Conservation (phyloP, 208 protist genomes). For the Leishmania aethiopica region DNA sequence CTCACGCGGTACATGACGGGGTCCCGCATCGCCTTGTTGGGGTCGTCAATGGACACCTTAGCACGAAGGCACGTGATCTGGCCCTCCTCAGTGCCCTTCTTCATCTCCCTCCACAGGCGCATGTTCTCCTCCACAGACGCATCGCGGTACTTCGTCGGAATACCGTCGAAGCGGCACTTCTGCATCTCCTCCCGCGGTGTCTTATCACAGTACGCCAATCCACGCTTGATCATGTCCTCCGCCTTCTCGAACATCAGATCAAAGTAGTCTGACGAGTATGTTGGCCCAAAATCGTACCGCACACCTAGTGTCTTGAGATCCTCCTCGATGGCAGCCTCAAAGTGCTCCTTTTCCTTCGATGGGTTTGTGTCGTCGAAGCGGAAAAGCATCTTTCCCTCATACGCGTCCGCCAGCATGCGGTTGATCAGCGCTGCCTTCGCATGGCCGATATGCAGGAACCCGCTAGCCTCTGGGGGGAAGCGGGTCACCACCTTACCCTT, state of each 20-base stretch:
- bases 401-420: slow-evolving; percentile 95
- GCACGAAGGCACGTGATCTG: slow-evolving; percentile 94
- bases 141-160: slow-evolving; percentile 91
- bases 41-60: slow-evolving; percentile 96
- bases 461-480: slow-evolving; percentile 98
- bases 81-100: slow-evolving; percentile 85
- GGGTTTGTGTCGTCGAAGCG: slow-evolving; percentile 99
- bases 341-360: slow-evolving; percentile 97
- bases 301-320: slow-evolving; percentile 96
- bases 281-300: slow-evolving; percentile 79
- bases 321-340: slow-evolving; percentile 95
- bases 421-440: slow-evolving; percentile 99
- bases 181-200: slow-evolving; percentile 96
- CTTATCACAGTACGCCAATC: slow-evolving; percentile 98
- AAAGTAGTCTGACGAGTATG: slow-evolving; percentile 98
- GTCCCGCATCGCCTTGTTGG: slow-evolving; percentile 98
- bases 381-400: slow-evolving; percentile 98
- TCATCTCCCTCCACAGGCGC: slow-evolving; percentile 96
- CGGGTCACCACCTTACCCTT: slow-evolving; percentile 94
- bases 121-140: slow-evolving; percentile 96
- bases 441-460: slow-evolving; percentile 98
- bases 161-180: slow-evolving; percentile 90
- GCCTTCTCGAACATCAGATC: slow-evolving; percentile 92
- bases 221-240: slow-evolving; percentile 90
- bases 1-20: slow-evolving; percentile 97